Conservation (phyloP, 495 filamentous ascomycete genomes). For the Penicillium turbatum region DNA sequence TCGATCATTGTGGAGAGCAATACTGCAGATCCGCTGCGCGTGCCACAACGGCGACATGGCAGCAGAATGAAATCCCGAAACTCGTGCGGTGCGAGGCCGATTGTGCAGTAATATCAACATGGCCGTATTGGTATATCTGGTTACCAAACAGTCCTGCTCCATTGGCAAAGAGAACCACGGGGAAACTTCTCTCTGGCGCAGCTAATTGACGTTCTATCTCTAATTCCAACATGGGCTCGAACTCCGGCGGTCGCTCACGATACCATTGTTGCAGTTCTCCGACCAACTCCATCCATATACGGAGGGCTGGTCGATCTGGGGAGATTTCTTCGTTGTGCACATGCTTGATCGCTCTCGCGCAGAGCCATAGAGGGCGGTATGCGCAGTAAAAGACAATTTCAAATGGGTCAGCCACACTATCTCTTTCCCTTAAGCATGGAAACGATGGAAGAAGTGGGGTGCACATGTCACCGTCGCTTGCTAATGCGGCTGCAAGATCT, state of each 20-base stretch:
- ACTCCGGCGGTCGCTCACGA: conserved; percentile 30
- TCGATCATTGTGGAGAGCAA: conserved; percentile 36
- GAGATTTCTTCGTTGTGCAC: conserved; percentile 22
- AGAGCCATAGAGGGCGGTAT: conserved; percentile 28
- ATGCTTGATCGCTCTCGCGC: conserved; percentile 22
- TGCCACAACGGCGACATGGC: conserved; percentile 36
- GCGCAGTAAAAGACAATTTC: conserved; percentile 25
- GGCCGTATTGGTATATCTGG: conserved; percentile 41
- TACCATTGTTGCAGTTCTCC: conserved; percentile 34
- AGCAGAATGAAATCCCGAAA: conserved; percentile 15
- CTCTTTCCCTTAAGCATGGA: conserved; percentile 12
- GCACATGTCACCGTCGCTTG: conserved; percentile 21
- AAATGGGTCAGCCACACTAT: conserved; percentile 16
- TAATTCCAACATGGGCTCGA: conserved; percentile 33
- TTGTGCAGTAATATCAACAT: conserved; percentile 38
- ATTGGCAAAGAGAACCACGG: conserved; percentile 37
- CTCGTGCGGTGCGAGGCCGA: conserved; percentile 31
- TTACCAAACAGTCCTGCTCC: conserved; percentile 38
- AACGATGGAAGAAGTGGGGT: conserved; percentile 21
- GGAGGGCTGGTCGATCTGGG: conserved; percentile 11
- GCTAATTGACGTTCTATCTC: conserved; percentile 12
- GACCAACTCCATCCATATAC: conserved; percentile 25
- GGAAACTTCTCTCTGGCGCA: conserved; percentile 27
- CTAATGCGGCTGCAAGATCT: conserved; percentile 32
- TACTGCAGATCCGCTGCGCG: conserved; percentile 34